A percentile compares a stretch with the other conserved stretches of the same genome.
Conservation (phyloP, 495 filamentous ascomycete genomes). For the Lineolata rhizophorae region DNA sequence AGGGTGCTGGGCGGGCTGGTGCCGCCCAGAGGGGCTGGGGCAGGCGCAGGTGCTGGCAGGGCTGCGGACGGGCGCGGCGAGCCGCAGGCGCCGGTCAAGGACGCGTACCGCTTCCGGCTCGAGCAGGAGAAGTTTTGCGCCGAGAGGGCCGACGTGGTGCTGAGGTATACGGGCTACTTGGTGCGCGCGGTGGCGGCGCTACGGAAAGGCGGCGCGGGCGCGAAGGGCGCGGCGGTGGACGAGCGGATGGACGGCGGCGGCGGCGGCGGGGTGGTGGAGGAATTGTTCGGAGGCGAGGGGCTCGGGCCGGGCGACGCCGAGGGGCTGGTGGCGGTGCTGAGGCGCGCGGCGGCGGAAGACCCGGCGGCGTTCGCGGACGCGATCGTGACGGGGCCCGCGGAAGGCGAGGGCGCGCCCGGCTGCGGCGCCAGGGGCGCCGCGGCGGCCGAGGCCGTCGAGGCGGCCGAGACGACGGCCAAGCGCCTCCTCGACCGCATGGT, state of each 20-base stretch:
- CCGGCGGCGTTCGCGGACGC: too few species aligned
- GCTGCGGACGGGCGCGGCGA: background rate
- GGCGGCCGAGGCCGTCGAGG: too few species aligned
- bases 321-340: too few species aligned
- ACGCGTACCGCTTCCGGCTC: background rate
- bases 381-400: too few species aligned
- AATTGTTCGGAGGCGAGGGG: background rate
- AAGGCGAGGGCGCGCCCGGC: too few species aligned
- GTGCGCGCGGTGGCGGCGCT: background rate
- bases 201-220: background rate
- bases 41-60: background rate
- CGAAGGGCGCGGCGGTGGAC: background rate
- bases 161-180: background rate
- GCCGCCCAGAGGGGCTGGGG: background rate
- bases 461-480: too few species aligned
- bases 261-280: constrained; percentile 3
- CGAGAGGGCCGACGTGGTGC: background rate
- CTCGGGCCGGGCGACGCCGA: too few species aligned
- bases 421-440: too few species aligned
- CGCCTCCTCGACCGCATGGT: too few species aligned
- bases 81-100: background rate
- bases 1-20: background rate
- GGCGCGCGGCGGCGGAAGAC: too few species aligned
- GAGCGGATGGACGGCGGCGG: background rate
- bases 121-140: background rate